Base-by-base conservation (phyloP, 495 filamentous ascomycete genomes). In the Xylona heveae region DNA sequence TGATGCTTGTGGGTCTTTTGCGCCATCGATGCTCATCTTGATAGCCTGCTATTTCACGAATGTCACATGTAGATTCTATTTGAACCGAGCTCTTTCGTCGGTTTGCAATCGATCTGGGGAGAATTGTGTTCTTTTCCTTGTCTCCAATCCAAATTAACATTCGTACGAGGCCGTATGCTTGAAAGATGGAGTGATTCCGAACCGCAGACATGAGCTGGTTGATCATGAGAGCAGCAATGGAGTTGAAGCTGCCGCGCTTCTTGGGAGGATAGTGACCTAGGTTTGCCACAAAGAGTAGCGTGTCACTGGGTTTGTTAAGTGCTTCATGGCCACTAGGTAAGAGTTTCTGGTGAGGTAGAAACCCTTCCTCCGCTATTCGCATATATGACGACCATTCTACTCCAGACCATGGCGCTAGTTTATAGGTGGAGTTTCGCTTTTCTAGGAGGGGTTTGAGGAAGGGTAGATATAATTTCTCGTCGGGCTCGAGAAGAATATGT, bases 401-500 rank as follows among this genome's bases (percentile, higher is more conserved):
- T 17, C 61, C 57, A 6, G 63, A 53, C 19, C 63, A 54, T 28
- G 50, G 52, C 0, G 68, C 12, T 4, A 78, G 41, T 25, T 49
- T 48, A 33, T 70, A 79, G 34, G 48, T 58, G 4, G 68, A 65
- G 36, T 50, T 61, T 20, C 57, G 61, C 8, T 42, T 51, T 1
- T 69, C 48, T n/a, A 73, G 55, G 4, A 91, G 56, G 0, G 68
- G 61, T 15, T 66, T 40, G 14, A 90, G 66, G 36, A 69, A 60
- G 0, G 62, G 56, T 6, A 54, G 35, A 47, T 75, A 79, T 5
- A 50, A 18, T 0, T 50, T 35, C 1, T 52, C 36, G 28, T 70
- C 58, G 1, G 71, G 71, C 38, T 91, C 81, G 36, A 93, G 48
- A 30, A 95, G 54, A 19, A 93, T 51, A 58, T 95, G 85, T 0